Conservation (phyloP, 345 rosid genomes). For the Linum usitatissimum region DNA sequence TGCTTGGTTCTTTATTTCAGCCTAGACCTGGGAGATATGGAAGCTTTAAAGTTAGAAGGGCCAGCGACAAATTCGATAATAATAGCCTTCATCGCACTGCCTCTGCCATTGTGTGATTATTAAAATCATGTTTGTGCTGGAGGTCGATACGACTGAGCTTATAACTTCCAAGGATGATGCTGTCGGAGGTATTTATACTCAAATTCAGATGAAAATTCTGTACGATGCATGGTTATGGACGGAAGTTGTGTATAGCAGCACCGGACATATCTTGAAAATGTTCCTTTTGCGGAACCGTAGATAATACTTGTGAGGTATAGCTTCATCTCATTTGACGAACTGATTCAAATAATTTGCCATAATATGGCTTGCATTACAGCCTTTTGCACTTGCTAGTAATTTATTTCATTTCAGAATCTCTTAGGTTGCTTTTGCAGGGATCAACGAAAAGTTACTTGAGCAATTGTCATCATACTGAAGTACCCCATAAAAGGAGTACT, state of each 20-base stretch:
- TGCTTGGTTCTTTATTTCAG: conserved; percentile 65
- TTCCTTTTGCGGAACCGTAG: background rate
- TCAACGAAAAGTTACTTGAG: background rate
- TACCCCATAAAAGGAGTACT: background rate
- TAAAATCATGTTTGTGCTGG: background rate
- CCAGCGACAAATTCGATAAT: conserved; percentile 42
- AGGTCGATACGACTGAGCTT: background rate
- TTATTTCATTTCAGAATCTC: background rate
- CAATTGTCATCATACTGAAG: background rate
- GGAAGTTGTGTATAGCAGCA: background rate
- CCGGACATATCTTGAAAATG: background rate
- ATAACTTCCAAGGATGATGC: background rate
- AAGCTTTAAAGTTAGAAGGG: conserved; percentile 67
- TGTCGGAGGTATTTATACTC: background rate
- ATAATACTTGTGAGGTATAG: background rate
- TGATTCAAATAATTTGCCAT: background rate
- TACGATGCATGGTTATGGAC: no score
- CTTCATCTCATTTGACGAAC: background rate
- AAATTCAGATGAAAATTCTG: background rate
- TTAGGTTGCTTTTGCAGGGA: background rate
- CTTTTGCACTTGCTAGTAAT: background rate
- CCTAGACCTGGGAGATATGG: conserved; percentile 75
- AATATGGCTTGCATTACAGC: background rate
- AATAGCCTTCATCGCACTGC: conserved; percentile 42
- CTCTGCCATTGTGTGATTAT: background rate